Base-by-base conservation (phyloP, 768 basidiomycete species). In the Cyclocybe cylindracea region DNA sequence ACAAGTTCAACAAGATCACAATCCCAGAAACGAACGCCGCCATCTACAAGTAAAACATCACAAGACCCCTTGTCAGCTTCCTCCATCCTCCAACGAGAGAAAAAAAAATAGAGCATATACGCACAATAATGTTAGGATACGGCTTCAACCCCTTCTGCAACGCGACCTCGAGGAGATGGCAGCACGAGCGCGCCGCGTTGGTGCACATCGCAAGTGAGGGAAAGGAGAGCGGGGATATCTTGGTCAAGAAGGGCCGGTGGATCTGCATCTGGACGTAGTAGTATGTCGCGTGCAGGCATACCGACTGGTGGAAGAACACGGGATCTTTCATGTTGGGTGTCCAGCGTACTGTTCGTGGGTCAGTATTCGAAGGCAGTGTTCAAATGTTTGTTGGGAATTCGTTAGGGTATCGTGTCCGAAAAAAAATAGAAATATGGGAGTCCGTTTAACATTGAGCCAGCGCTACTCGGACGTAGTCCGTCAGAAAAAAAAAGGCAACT, bases 141-240 rank as follows among this genome's bases (percentile, higher is more conserved):
- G 68, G 59, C 19, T 58, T 56, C 1, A 59, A 37, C 6, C 63
- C 66, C n/a, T 77, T 68, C 39, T 62, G 68, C 43, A 75, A 67
- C 38, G 78, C 74, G 5, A 77, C 70, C 53, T 89, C 87, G 46
- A 87, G 66, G 31, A 94, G 74, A 51, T 87, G 88, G 19, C 78
- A 80, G 53, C 82, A 86, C 0, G 86, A 84, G 9, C 91, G 75
- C 1, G 91, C 88, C 1, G 92, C 83, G 50, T 89, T 76, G 24
- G 85, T 78, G 62, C 85, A 89, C 49, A 86, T 86, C 1, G 85
- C 80, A 10, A 86, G 75, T 0, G 84, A 86, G 7, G 84, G 78
- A 48, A 79, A 76, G 2, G 77, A 72, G 13, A 79, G 59, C 4
- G 61, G 45, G 5, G 75, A 70, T 1, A 70, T 66, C 49, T 71